A percentile compares a stretch with the other conserved stretches of the same genome.
phyloP scores from a whole-genome alignment of 2,329 filamentous ascomycete genomes.

The Alternaria infectoria region DNA sequence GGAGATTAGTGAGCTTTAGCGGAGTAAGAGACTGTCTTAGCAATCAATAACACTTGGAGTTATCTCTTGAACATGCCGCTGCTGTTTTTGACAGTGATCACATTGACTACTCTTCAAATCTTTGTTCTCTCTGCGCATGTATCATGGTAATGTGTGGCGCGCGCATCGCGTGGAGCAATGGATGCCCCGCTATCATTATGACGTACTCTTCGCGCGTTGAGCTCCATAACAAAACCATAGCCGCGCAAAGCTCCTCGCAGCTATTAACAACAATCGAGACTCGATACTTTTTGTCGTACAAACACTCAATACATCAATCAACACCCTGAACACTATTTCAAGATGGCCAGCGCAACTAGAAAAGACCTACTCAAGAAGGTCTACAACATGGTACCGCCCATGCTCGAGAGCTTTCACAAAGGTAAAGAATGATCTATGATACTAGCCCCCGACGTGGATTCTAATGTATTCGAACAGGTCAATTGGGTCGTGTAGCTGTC shows the following conservation, averaged over 20 bases:
- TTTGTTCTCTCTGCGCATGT: background rate
- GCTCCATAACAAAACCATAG: conserved; percentile 19
- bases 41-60: conserved; percentile 6
- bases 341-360: conserved; percentile 64
- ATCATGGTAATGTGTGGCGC: conserved; percentile 18
- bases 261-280: conserved; percentile 1
- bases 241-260: conserved; percentile 9
- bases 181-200: conserved; percentile 30
- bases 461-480: conserved; percentile 63
- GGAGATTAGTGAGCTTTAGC: background rate
- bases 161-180: conserved; percentile 21
- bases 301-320: background rate
- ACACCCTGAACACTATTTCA: conserved; percentile 4
- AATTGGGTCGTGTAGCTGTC: conserved; percentile 88
- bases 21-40: conserved; percentile 17
- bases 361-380: conserved; percentile 80
- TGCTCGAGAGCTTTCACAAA: conserved; percentile 97
- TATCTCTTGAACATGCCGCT: background rate
- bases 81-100: background rate
- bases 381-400: conserved; percentile 88
- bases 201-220: conserved; percentile 15
- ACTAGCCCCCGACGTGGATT: background rate
- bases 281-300: background rate
- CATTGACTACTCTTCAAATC: background rate
- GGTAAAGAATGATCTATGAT: conserved; percentile 58